Evolutionary conservation across 225 moss, liverwort and hornwort species (phyloP).

Genomic region (Bryum argenteum): DNA sequence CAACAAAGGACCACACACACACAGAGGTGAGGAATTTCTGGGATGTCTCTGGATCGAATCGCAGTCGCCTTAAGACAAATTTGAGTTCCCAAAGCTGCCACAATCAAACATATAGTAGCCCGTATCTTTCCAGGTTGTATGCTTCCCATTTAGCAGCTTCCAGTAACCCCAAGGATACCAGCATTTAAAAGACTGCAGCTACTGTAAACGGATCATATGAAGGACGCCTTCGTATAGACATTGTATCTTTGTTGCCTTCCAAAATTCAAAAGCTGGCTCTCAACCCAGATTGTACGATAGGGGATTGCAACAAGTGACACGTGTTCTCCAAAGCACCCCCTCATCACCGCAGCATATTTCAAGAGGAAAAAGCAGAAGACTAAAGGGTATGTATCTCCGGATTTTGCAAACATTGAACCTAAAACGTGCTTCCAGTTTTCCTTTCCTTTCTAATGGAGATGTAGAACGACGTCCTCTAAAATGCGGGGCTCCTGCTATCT

Average conservation of each 20-base stretch:
- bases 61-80: constrained; percentile 67
- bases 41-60: constrained; percentile 56
- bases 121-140: constrained; percentile 59
- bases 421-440: constrained; percentile 46
- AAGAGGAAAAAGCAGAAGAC: constrained; percentile 54
- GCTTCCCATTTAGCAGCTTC: constrained; percentile 69
- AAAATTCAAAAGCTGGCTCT: constrained; percentile 54
- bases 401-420: constrained; percentile 43
- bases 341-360: constrained; percentile 62
- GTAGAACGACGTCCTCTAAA: constrained; percentile 37
- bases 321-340: constrained; percentile 53
- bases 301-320: constrained; percentile 68
- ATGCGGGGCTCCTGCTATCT: constrained; percentile 44
- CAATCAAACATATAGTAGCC: constrained; percentile 67
- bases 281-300: constrained; percentile 62
- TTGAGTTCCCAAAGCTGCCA: constrained; percentile 68
- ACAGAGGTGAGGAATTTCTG: constrained; percentile 81
- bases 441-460: constrained; percentile 35
- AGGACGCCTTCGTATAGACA: constrained; percentile 52
- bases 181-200: constrained; percentile 59
- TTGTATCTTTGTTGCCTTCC: constrained; percentile 54
- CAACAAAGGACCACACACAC: constrained; percentile 78
- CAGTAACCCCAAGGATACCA: constrained; percentile 62
- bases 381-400: constrained; percentile 41
- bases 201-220: constrained; percentile 59